A percentile compares a stretch with the other conserved stretches of the same genome.
phyloP scores from a whole-genome alignment of 768 basidiomycete species.

The Gyrodon lividus region DNA sequence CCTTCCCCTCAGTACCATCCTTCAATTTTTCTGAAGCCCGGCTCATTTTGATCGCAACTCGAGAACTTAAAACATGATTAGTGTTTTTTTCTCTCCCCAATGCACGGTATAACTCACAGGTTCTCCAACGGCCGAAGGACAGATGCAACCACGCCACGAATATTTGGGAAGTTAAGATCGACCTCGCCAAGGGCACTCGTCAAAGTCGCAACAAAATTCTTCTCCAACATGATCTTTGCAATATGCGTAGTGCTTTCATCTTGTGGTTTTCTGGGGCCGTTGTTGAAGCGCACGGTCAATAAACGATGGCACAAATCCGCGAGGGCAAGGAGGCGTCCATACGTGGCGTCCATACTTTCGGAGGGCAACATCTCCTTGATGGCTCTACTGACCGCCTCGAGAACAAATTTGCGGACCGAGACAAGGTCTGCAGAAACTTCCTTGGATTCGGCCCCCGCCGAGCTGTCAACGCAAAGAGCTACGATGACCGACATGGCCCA shows the following conservation, averaged over 20 bases:
- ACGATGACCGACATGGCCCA: constrained; percentile 91
- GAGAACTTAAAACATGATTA: constrained; percentile 57
- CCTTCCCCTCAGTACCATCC: constrained; percentile 47
- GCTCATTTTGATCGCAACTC: constrained; percentile 98
- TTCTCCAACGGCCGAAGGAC: constrained; percentile 88
- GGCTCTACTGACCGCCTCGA: constrained; percentile 84
- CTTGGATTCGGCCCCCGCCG: constrained; percentile 63
- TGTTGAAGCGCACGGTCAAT: constrained; percentile 73
- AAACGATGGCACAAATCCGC: constrained; percentile 87
- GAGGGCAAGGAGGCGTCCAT: constrained; percentile 85
- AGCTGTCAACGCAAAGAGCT: constrained; percentile 88
- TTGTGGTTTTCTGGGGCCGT: constrained; percentile 47
- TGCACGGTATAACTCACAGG: constrained; percentile 55
- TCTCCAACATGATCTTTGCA: constrained; percentile 98
- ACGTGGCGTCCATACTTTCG: constrained; percentile 69
- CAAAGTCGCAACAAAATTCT: constrained; percentile 87
- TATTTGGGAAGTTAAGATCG: constrained; percentile 93
- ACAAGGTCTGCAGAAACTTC: constrained; percentile 76
- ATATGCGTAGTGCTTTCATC: constrained; percentile 85
- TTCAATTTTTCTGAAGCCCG: constrained; percentile 67
- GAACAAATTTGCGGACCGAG: constrained; percentile 88
- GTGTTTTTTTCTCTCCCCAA: not conserved
- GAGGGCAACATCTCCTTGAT: constrained; percentile 73
- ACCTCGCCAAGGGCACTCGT: constrained; percentile 89
- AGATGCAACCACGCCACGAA: constrained; percentile 80